Conservation (phyloP, 495 filamentous ascomycete genomes). For the Acidomyces sp. region DNA sequence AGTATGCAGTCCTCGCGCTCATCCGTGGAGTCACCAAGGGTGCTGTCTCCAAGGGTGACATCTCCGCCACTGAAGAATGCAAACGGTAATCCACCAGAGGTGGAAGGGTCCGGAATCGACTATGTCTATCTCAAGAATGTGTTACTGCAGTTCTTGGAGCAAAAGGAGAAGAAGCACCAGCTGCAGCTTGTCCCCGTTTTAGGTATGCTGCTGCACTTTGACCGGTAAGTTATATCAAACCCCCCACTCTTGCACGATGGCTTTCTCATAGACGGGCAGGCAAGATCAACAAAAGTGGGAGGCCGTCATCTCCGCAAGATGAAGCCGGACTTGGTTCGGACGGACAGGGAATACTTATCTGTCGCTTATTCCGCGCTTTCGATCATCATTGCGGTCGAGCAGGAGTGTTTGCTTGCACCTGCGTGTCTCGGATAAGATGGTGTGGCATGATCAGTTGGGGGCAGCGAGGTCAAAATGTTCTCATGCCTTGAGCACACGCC, state of each 20-base stretch:
- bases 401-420: no score
- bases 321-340: no score
- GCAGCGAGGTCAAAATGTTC: no score
- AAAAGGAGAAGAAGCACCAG: conserved; percentile 81
- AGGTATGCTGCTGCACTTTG: conserved; percentile 81
- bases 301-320: conserved; percentile 53
- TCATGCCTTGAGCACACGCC: no score
- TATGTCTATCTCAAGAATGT: conserved; percentile 92
- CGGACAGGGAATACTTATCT: no score
- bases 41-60: conserved; percentile 42
- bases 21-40: conserved; percentile 34
- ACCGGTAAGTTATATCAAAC: conserved; percentile 47
- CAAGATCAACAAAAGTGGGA: conserved; percentile 79
- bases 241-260: background rate
- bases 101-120: conserved; percentile 38
- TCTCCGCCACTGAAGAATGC: conserved; percentile 22
- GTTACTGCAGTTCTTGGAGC: conserved; percentile 84
- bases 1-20: conserved; percentile 46
- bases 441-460: no score
- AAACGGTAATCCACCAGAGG: conserved; percentile 1
- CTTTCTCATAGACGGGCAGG: background rate
- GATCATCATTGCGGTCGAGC: no score
- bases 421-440: no score
- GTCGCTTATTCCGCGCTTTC: no score
- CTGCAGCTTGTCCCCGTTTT: conserved; percentile 84